These are phyloP conservation scores for Calonectria honghensis DNA, from an alignment of 2,329 filamentous ascomycete species.

Conservation along the genomic window DNA sequence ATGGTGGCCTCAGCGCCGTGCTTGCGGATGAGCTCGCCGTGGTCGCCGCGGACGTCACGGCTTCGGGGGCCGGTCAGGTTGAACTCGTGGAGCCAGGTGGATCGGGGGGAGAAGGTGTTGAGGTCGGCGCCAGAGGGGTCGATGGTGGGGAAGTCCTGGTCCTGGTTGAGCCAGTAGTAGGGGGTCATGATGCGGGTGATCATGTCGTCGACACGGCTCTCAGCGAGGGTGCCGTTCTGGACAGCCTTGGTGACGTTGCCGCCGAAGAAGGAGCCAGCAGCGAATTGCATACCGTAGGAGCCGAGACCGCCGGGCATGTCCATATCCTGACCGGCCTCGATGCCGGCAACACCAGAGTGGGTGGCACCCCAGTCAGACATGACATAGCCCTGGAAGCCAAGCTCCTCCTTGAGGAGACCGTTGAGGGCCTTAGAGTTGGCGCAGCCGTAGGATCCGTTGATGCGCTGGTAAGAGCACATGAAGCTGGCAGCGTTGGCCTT, in stretches of 20 bases:
- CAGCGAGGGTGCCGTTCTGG: slow-evolving; percentile 66
- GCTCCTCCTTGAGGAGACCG: slow-evolving; percentile 69
- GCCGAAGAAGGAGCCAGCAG: slow-evolving; percentile 65
- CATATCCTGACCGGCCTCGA: slow-evolving; percentile 69
- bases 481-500: slow-evolving; percentile 59
- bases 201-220: slow-evolving; percentile 67
- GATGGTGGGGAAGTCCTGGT: slow-evolving; percentile 65
- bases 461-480: slow-evolving; percentile 67
- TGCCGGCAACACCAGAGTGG: slow-evolving; percentile 63
- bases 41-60: slow-evolving; percentile 71
- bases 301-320: slow-evolving; percentile 69
- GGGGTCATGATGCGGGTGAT: slow-evolving; percentile 72
- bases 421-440: slow-evolving; percentile 70
- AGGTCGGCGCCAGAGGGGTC: slow-evolving; percentile 69
- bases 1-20: slow-evolving; percentile 76
- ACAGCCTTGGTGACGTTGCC: slow-evolving; percentile 68
- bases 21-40: slow-evolving; percentile 73
- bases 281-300: slow-evolving; percentile 55
- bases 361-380: slow-evolving; percentile 67
- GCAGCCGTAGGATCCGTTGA: slow-evolving; percentile 71
- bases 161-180: slow-evolving; percentile 70
- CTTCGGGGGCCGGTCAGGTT: slow-evolving; percentile 72
- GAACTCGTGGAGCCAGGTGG: slow-evolving; percentile 64
- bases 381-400: slow-evolving; percentile 68
- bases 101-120: slow-evolving; percentile 69